phyloP scores from a whole-genome alignment of 2,329 filamentous ascomycete species.

The Metarhizium sp. region DNA sequence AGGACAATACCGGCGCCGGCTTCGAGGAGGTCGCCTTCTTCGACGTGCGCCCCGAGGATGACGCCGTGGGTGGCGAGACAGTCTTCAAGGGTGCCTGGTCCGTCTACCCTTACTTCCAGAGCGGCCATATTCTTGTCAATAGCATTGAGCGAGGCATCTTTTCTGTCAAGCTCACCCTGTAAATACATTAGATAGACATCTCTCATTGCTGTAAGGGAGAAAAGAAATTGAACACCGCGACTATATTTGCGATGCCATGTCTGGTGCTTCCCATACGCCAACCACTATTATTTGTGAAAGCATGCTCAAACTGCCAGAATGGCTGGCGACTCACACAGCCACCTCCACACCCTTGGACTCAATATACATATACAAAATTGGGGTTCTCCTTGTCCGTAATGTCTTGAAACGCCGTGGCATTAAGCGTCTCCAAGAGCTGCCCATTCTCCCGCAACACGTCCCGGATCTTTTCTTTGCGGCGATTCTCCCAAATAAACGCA shows the following conservation, averaged over 20 bases:
- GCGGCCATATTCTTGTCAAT: constrained; percentile 36
- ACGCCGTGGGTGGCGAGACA: constrained; percentile 32
- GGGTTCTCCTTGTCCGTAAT: constrained; percentile 34
- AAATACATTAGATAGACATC: neutral
- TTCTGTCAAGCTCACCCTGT: constrained; percentile 21
- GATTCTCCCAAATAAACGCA: constrained; percentile 30
- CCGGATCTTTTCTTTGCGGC: constrained; percentile 23
- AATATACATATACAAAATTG: constrained; percentile 32
- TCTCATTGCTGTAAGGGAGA: no score
- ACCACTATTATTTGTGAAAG: no score
- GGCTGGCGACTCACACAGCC: no score
- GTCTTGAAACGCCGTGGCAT: constrained; percentile 30
- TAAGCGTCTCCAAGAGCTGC: constrained; percentile 18
- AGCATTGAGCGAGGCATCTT: constrained; percentile 39
- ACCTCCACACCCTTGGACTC: neutral
- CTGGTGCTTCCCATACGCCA: no score
- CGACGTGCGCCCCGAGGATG: constrained; percentile 38
- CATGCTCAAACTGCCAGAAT: no score
- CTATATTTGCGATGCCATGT: no score
- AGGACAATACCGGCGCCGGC: constrained; percentile 27
- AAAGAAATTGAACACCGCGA: no score
- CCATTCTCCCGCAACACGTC: constrained; percentile 19
- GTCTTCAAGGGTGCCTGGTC: constrained; percentile 35
- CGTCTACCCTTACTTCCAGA: constrained; percentile 35
- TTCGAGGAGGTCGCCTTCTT: constrained; percentile 35